Conservation (phyloP, 208 protist genomes). For the Lotmaria passim region DNA sequence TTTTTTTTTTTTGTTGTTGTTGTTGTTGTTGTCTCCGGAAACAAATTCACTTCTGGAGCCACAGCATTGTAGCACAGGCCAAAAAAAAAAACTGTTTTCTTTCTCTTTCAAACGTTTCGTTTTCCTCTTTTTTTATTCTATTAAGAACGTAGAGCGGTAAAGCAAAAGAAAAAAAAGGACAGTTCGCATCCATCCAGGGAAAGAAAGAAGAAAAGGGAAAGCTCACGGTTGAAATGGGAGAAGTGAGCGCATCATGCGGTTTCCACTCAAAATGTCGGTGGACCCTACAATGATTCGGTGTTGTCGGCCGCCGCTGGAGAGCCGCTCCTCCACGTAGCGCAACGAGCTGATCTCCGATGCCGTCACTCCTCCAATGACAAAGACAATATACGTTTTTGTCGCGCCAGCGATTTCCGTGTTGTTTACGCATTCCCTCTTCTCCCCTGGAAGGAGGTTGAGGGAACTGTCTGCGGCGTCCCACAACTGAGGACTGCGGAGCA, state of each 20-base stretch:
- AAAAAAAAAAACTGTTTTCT: too few relatives aligned
- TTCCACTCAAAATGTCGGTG: conserved; percentile 73
- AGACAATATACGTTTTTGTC: conserved; percentile 72
- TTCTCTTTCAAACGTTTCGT: too few relatives aligned
- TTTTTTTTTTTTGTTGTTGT: too few relatives aligned
- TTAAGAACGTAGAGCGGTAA: background rate
- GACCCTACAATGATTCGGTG: conserved; percentile 61
- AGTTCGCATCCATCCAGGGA: background rate
- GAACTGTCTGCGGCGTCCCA: conserved; percentile 47
- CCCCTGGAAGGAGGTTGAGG: conserved; percentile 50
- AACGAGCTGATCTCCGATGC: conserved; percentile 92
- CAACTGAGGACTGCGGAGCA: conserved; percentile 48
- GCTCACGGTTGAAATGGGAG: conserved; percentile 50
- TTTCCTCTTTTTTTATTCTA: too few relatives aligned
- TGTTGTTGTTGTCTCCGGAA: too few relatives aligned
- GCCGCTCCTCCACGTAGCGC: conserved; percentile 76
- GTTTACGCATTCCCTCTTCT: conserved; percentile 60
- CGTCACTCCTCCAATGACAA: conserved; percentile 95
- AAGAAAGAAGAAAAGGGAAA: conserved; percentile 12
- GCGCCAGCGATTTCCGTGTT: conserved; percentile 37
- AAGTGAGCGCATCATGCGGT: conserved; percentile 53
- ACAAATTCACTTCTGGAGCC: too few relatives aligned
- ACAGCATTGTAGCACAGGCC: too few relatives aligned
- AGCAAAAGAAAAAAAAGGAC: conserved; percentile 1
- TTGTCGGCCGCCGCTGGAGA: conserved; percentile 42